Evolutionary conservation across 768 basidiomycete genomes (phyloP), one percentile per base, ranked within the genome.

Genomic region (Boletus fagicola): DNA sequence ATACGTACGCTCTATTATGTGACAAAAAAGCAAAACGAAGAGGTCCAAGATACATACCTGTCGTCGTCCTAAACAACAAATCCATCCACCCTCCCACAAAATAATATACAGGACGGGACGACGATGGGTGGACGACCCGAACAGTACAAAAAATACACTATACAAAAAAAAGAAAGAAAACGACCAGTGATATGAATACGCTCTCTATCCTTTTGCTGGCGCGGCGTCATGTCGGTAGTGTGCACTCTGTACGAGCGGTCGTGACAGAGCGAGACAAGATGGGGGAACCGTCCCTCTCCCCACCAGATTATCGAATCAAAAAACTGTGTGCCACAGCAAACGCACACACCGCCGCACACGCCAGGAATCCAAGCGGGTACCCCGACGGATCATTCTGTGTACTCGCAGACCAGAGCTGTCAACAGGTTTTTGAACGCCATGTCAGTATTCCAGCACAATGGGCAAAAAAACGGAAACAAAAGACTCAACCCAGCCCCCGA

Each of bases 361-460:
- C 77, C 44, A 90, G 67, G 68, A 93, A 92, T 28, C 90, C 90
- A 31, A 90, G 73, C 11, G 87, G 83, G 70, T 87, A 91, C 7
- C 90, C 90, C 2, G 78, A 76, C 0, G 90, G 88, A 53, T 82
- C 75, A 59, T 87, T 80, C 62, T 81, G 78, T 16, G 89, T 84
- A 63, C 89, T 88, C 30, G 77, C 72, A 0, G 89, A 82, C 89
- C 92, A 93, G 22, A 92, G 75, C 86, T 90, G 65, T 12, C 53
- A 20, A 44, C 28, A 18, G 55, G 64, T 49, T 33, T 33, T 5
- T 10, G 7, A 4, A 48, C 10, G 52, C 40, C 59, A 20, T 22
- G 39, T 65, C 50, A 50, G 30, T 55, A 9, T 20, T 18, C 15
- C 12, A 46, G 2, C 3, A 38, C 12, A 20, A 39, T 2, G 1